phyloP scores from a whole-genome alignment of 179 eudicot genomes.

The Amaranthus tricolor region DNA sequence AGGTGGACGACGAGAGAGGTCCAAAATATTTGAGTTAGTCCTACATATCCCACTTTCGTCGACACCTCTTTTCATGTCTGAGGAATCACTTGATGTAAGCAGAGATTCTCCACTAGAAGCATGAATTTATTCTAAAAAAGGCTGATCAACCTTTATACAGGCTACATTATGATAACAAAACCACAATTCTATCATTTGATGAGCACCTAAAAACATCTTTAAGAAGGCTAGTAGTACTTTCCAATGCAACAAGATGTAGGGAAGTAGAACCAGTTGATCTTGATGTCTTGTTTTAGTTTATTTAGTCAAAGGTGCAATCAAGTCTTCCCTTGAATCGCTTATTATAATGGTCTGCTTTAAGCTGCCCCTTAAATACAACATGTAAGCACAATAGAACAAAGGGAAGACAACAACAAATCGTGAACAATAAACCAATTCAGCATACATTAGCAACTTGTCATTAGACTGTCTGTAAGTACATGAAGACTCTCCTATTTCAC shows the following conservation, averaged over 20 bases:
- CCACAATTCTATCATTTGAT: conserved; percentile 21
- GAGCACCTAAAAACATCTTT: conserved; percentile 21
- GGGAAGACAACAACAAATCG: background rate
- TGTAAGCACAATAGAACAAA: background rate
- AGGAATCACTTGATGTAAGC: conserved; percentile 30
- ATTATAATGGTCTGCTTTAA: conserved; percentile 6
- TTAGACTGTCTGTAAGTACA: conserved; percentile 14
- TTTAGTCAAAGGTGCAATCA: conserved; percentile 8
- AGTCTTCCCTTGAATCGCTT: conserved; percentile 10
- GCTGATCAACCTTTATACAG: conserved; percentile 20
- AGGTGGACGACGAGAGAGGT: conserved; percentile 26
- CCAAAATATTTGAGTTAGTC: conserved; percentile 21
- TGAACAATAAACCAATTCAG: conserved; percentile 4
- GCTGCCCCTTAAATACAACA: conserved; percentile 15
- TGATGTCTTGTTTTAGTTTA: conserved; percentile 9
- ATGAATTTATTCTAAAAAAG: conserved; percentile 10
- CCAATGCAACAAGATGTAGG: background rate
- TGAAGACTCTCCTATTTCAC: conserved; percentile 24
- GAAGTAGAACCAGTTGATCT: conserved; percentile 11
- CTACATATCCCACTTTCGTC: conserved; percentile 11
- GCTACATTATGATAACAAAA: conserved; percentile 22
- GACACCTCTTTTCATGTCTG: conserved; percentile 22
- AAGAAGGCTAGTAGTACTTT: conserved; percentile 10
- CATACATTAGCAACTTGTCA: conserved; percentile 28
- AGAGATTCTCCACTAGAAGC: conserved; percentile 34